Evolutionary conservation across 2,329 filamentous ascomycete genomes (phyloP).

Genomic region (Penicillium sp.): DNA sequence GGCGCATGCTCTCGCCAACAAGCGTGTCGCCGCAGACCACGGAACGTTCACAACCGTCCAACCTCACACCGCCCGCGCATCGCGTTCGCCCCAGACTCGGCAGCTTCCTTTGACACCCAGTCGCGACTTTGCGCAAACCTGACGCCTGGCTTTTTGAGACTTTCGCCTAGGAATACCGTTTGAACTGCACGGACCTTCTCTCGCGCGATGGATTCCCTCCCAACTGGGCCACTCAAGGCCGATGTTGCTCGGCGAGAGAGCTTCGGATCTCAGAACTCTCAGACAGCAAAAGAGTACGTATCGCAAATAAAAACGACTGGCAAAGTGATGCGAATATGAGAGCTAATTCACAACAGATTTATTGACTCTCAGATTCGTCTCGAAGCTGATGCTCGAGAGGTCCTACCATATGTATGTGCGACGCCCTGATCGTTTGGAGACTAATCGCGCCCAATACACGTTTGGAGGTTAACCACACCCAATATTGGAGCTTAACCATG

Average conservation of each 20-base stretch:
- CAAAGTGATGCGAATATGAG: background rate
- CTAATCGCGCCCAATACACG: constrained; percentile 7
- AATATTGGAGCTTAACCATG: constrained; percentile 1
- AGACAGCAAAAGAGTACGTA: constrained; percentile 72
- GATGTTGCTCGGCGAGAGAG: constrained; percentile 43
- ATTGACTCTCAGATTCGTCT: constrained; percentile 87
- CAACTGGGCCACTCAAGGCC: constrained; percentile 16
- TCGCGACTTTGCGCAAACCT: background rate
- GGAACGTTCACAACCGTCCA: constrained; percentile 6
- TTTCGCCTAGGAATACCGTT: background rate
- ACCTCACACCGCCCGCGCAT: constrained; percentile 22
- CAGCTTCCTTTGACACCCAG: constrained; percentile 6
- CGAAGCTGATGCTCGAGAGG: constrained; percentile 93
- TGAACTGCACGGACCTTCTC: too few relatives aligned
- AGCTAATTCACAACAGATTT: constrained; percentile 62
- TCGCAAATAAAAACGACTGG: too few relatives aligned
- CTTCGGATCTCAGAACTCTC: constrained; percentile 64
- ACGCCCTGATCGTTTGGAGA: background rate
- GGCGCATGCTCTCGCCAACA: background rate
- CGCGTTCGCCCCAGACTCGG: constrained; percentile 19
- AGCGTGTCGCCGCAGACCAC: background rate
- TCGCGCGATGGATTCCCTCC: constrained; percentile 32
- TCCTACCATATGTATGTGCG: constrained; percentile 79
- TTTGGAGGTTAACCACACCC: constrained; percentile 7
- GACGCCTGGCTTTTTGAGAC: background rate